phyloP scores from a whole-genome alignment of 177 flowering plant genomes.

The Vitis hybrid region DNA sequence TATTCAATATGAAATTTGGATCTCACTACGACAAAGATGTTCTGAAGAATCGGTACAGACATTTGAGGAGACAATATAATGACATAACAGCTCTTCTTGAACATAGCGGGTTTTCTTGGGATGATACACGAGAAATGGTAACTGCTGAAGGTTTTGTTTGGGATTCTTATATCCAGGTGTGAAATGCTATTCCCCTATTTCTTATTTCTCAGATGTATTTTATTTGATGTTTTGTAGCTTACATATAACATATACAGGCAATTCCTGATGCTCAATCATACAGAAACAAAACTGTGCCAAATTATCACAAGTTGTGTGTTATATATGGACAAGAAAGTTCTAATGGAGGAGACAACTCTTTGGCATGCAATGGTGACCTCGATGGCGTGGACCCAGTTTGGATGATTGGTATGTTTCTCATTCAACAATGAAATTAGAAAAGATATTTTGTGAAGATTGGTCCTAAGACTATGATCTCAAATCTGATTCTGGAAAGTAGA shows the following conservation, averaged over 20 bases:
- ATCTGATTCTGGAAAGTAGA: neutral
- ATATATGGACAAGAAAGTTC: conserved; percentile 38
- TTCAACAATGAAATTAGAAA: neutral
- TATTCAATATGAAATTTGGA: conserved; percentile 24
- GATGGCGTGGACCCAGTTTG: conserved; percentile 5
- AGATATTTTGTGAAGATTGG: neutral
- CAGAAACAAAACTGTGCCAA: conserved; percentile 42
- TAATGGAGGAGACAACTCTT: conserved; percentile 27
- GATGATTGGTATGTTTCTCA: conserved; percentile 13
- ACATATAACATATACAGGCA: conserved; percentile 23
- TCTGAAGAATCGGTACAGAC: conserved; percentile 16
- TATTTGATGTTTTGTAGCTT: neutral
- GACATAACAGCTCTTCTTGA: conserved; percentile 24
- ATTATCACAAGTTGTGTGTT: conserved; percentile 37
- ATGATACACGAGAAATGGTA: conserved; percentile 23
- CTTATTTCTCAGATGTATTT: neutral
- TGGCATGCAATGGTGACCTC: conserved; percentile 3
- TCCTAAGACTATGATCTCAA: neutral
- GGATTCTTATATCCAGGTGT: conserved; percentile 28
- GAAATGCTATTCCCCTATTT: no score
- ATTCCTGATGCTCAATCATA: conserved; percentile 45
- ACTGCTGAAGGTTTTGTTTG: conserved; percentile 18
- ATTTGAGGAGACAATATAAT: conserved; percentile 21
- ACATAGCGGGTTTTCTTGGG: conserved; percentile 30
- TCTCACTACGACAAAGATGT: conserved; percentile 15